Evolutionary conservation across 164 flowering plant genomes (phyloP).

Genomic region (Vitis riparia): DNA sequence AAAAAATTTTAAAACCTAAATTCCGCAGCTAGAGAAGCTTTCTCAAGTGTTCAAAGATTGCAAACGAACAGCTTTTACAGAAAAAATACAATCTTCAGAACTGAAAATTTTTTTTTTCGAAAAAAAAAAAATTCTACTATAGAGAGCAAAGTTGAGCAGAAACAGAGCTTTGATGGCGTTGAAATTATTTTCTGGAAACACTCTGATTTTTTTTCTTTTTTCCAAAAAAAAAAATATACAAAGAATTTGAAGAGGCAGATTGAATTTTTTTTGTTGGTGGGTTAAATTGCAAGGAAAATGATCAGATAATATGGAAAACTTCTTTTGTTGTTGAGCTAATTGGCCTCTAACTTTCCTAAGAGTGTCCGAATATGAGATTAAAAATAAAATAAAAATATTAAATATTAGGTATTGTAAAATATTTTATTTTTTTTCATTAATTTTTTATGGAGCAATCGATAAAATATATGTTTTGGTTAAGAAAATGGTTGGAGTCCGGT

Average conservation of each 20-base stretch:
- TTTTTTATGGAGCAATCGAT: constrained; percentile 1
- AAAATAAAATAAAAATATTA: constrained; percentile 11
- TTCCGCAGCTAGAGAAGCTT: not conserved
- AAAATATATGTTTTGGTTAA: constrained; percentile 53
- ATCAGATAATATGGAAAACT: constrained; percentile 11
- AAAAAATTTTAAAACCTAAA: not conserved
- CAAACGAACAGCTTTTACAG: constrained; percentile 3
- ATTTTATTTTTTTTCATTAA: not conserved
- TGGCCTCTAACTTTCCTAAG: constrained; percentile 26
- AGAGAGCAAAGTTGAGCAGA: constrained; percentile 14
- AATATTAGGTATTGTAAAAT: not conserved
- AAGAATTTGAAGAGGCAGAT: not conserved
- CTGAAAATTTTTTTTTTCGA: too few relatives aligned
- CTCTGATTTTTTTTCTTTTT: not conserved
- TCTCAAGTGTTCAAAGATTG: constrained; percentile 1
- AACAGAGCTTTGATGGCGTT: constrained; percentile 11
- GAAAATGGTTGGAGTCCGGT: constrained; percentile 62
- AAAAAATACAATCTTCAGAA: too few relatives aligned
- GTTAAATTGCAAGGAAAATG: constrained; percentile 12
- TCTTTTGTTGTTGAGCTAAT: constrained; percentile 21
- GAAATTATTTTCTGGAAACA: too few relatives aligned
- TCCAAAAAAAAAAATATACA: not conserved
- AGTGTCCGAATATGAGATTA: constrained; percentile 23
- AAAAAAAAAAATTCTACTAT: not conserved
- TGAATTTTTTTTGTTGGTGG: constrained; percentile 1